Evolutionary conservation across 2,329 filamentous ascomycete species (phyloP).

Genomic region (Aspergillus ibericus): DNA sequence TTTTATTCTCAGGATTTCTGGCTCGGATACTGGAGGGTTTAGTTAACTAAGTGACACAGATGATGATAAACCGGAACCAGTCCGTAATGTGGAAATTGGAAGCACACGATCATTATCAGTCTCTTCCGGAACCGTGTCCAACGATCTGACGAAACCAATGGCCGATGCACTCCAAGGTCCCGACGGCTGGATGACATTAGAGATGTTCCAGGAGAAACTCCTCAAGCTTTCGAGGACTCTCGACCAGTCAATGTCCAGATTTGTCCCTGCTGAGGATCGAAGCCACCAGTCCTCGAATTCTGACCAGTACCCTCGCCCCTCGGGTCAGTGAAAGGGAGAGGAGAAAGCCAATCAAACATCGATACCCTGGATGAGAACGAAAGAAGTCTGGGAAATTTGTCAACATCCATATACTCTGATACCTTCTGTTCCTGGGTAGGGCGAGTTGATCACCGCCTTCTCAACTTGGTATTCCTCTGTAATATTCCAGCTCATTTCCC

Average conservation of each 20-base stretch:
- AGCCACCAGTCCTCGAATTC: background rate
- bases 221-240: slow-evolving; percentile 19
- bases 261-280: slow-evolving; percentile 17
- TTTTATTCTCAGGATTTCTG: background rate
- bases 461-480: background rate
- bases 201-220: slow-evolving; percentile 20
- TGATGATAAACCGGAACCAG: slow-evolving; percentile 26
- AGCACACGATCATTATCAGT: slow-evolving; percentile 24
- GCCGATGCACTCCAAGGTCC: slow-evolving; percentile 1
- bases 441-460: background rate
- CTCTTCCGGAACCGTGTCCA: slow-evolving; percentile 13
- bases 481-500: background rate
- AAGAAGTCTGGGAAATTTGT: background rate
- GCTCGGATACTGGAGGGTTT: background rate
- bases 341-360: background rate
- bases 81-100: slow-evolving; percentile 29
- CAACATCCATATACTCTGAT: background rate
- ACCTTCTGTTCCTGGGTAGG: background rate
- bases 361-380: background rate
- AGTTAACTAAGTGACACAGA: slow-evolving; percentile 17
- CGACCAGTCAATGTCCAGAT: slow-evolving; percentile 17
- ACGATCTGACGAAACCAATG: slow-evolving; percentile 9
- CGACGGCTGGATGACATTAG: slow-evolving; percentile 18
- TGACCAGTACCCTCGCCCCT: slow-evolving; percentile 13
- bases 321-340: background rate